Base-by-base conservation (phyloP, 305 asterid genomes). In the Fraxinus xanthoxyloides region DNA sequence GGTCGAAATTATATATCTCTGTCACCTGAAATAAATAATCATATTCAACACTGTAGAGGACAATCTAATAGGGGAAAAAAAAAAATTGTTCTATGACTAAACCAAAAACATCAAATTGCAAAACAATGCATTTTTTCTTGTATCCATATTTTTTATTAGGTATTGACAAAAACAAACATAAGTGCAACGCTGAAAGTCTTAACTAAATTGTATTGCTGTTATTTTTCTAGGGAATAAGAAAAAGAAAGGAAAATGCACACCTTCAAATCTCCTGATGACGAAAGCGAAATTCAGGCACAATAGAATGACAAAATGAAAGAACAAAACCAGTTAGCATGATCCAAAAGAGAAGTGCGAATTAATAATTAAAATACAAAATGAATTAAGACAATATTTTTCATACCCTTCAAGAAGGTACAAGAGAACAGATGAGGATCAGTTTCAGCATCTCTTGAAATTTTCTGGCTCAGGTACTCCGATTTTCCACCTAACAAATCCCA, bases 401-500 rank as follows among this genome's bases (percentile, higher is more conserved):
- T 80, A 93, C 98, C 97, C 81, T 80, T 88, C 30, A 83, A 80
- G 80, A 90, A 88, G 79, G 90, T 77, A 90, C 96, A 86, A 32
- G 94, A 88, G 89, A 90, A 94, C 76, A 94, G 85, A 85, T 86
- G 97, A 59, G 98, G 98, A 78, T 94, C 98, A 24, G 88, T 89
- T 69, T 82, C 92, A 48, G 85, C 86, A 87, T 86, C 89, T 86
- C 90, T 89, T 59, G 92, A 82, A 79, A 92, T 87, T 86, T 89
- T 93, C 84, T 90, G 96, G 87, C 90, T 90, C 24, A 92, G 91
- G 84, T 93, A 89, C 88, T 93, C 98, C 8, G 91, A 87, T 85
- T 92, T 92, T 80, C 97, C 97, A 74, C 97, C 95, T 79, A 95
- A 81, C 77, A 92, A 85, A 67, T 89, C 89, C 98, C 97, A 95